phyloP scores from a whole-genome alignment of 345 rosid genomes.

The Eucalyptus erythrocorys region DNA sequence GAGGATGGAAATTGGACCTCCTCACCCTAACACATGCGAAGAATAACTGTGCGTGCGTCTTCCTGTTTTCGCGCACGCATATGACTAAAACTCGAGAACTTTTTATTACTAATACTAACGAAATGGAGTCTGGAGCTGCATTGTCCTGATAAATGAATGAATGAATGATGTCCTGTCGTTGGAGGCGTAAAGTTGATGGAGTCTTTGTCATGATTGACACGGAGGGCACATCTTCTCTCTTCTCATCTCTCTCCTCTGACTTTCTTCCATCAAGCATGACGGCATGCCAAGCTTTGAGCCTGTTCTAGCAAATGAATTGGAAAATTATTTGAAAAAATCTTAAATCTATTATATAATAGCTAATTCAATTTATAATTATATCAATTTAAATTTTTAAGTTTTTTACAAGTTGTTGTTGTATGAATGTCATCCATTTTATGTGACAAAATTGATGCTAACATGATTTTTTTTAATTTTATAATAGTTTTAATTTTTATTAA shows the following conservation, averaged over 20 bases:
- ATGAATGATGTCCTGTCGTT: not conserved
- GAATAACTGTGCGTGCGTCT: not conserved
- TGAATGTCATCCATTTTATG: not conserved
- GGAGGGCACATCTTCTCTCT: not conserved
- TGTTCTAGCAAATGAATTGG: not conserved
- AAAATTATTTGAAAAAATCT: not conserved
- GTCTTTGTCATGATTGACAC: not conserved
- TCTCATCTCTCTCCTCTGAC: not conserved
- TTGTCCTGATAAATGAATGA: not conserved
- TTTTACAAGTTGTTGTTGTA: too few species aligned
- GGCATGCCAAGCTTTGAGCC: not conserved
- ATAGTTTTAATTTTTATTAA: too few species aligned
- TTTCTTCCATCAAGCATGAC: not conserved
- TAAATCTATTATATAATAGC: not conserved
- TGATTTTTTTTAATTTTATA: too few species aligned
- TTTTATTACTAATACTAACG: not conserved
- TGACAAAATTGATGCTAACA: rapidly evolving
- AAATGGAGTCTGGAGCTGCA: not conserved
- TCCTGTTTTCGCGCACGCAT: not conserved
- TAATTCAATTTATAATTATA: not conserved
- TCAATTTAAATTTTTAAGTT: too few species aligned
- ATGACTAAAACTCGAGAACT: not conserved
- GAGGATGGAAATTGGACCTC: not conserved
- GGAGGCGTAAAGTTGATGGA: not conserved
- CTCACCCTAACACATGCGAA: not conserved